These are phyloP conservation scores for Rubus idaeus DNA, from an alignment of 306 rosid genomes.

Conservation along the genomic window DNA sequence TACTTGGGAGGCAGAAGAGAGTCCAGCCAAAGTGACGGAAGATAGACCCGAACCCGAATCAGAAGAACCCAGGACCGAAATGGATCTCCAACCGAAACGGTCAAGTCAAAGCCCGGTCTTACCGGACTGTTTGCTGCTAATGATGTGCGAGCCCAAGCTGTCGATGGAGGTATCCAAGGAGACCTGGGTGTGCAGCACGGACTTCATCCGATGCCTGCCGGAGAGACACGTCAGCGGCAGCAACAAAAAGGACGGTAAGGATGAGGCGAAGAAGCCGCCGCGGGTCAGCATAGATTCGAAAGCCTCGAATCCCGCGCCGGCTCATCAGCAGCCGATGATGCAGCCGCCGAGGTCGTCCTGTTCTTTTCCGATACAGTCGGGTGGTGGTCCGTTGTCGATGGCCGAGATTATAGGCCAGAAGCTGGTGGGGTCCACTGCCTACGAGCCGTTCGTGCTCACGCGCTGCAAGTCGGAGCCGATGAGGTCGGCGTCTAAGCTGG, in stretches of 20 bases:
- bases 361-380: slow-evolving; percentile 55
- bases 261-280: slow-evolving; percentile 36
- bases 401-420: slow-evolving; percentile 77
- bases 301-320: slow-evolving; percentile 12
- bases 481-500: slow-evolving; percentile 63
- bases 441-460: slow-evolving; percentile 82
- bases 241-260: slow-evolving; percentile 30
- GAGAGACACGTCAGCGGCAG: slow-evolving; percentile 37
- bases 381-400: slow-evolving; percentile 46
- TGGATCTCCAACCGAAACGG: slow-evolving; percentile 12
- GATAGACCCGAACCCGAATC: slow-evolving; percentile 27
- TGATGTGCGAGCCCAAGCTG: slow-evolving; percentile 98
- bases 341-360: slow-evolving; percentile 86
- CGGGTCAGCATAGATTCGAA: slow-evolving; percentile 23
- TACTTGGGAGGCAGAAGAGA: slow-evolving; percentile 22
- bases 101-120: slow-evolving; percentile 33
- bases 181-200: slow-evolving; percentile 91
- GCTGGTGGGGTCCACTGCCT: slow-evolving; percentile 56
- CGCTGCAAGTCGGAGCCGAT: slow-evolving; percentile 97
- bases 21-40: slow-evolving; percentile 23
- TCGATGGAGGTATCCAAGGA: slow-evolving; percentile 97
- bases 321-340: slow-evolving; percentile 19
- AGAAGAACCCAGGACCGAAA: slow-evolving; percentile 9
- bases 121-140: slow-evolving; percentile 83
- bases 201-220: slow-evolving; percentile 75